Evolutionary conservation across 352 stramenopile genomes (phyloP).

Genomic region (Phytophthora vignae): DNA sequence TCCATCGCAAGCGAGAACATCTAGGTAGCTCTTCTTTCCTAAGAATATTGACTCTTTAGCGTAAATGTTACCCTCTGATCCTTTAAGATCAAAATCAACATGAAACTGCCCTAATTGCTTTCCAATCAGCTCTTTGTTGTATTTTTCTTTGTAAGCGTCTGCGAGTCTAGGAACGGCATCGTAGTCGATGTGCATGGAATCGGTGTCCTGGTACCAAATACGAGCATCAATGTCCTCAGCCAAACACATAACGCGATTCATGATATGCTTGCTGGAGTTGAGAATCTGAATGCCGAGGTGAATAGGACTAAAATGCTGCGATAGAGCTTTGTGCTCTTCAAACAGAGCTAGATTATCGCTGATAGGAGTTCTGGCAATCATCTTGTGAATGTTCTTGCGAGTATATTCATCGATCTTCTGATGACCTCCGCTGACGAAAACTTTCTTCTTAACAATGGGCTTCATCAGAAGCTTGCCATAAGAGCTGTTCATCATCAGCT

Average conservation of each 20-base stretch:
- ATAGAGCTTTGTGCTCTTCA: constrained; percentile 7
- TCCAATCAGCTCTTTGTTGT: constrained; percentile 1
- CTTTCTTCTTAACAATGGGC: constrained; percentile 15
- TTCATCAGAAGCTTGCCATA: constrained; percentile 16
- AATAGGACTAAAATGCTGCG: too few species aligned
- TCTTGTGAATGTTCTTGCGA: background rate
- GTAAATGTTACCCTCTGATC: background rate
- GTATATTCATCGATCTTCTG: constrained; percentile 14
- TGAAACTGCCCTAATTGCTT: constrained; percentile 15
- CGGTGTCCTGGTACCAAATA: constrained; percentile 19
- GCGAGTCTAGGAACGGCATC: background rate
- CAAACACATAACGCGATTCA: constrained; percentile 13
- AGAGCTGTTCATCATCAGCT: constrained; percentile 17
- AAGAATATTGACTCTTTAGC: constrained; percentile 5
- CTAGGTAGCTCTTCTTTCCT: constrained; percentile 14
- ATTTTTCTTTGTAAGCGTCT: background rate
- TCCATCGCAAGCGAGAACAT: background rate
- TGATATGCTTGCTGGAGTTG: constrained; percentile 8
- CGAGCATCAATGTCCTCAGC: constrained; percentile 5
- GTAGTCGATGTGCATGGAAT: constrained; percentile 4
- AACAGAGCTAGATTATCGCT: constrained; percentile 4
- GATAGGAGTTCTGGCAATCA: constrained; percentile 14
- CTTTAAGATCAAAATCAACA: constrained; percentile 4
- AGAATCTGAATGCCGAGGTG: background rate
- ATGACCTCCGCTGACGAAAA: background rate